Evolutionary conservation across 352 stramenopile genomes (phyloP), one percentile per base, ranked within the genome.

Genomic region (Phytophthora kernoviae): DNA sequence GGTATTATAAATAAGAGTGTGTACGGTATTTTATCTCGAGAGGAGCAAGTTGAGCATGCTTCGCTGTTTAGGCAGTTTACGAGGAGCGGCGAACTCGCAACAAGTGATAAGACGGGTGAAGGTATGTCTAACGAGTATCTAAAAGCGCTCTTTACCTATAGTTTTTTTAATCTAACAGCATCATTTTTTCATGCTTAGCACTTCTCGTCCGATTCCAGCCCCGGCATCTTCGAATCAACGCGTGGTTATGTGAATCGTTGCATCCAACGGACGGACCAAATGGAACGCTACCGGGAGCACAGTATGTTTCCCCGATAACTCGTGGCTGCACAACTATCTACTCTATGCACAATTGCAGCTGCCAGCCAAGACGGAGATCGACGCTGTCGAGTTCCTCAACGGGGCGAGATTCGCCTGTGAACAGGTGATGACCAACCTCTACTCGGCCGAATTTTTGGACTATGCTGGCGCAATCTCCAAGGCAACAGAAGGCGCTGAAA

Each of bases 381-480:
- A 82, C 59, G 67, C 61, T 9, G 45, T 75, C 1, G 73, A 82
- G n/a, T 82, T 82, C 39, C 50, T 82, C 4, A 58, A 70, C 11
- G 73, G 73, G 26, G 73, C 73, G 9, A 54, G 59, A 30, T 76
- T 79, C 40, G 70, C 70, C 27, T 67, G 58, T 33, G 70, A 79
- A 17, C 45, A 68, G 20, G 62, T 62, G 20, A 65, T 75, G 51
- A 53, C 60, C 20, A 55, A 60, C 7, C 72, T 79, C 55, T 70
- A 79, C 46, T 67, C 54, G 42, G 47, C 32, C n/a, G 59, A 76
- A 37, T 62, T 75, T 21, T 40, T 76, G 11, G 63, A 71, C 47
- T 79, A 58, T 41, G 60, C 67, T n/a, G 37, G 37, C 21, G 14
- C 2, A 8, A 21, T 43, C 15, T 1, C 18, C 6, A 43, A 43